Base-by-base conservation (phyloP, 164 flowering plant species). In the Nymphaea colorata region DNA sequence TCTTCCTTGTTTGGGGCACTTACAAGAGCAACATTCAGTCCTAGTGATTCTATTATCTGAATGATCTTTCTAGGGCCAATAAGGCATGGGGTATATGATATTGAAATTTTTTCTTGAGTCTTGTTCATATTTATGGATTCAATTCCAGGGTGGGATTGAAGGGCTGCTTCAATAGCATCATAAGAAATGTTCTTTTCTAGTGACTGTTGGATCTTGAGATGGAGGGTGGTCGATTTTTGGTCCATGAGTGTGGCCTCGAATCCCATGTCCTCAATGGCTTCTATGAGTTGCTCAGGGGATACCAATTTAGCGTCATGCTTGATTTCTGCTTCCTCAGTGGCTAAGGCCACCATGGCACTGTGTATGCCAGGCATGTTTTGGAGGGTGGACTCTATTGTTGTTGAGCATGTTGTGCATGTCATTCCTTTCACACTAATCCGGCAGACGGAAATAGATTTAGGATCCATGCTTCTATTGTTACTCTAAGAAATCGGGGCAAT, bases 11-110 rank as follows among this genome's bases (percentile, higher is more conserved):
- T 63, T 63, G 61, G 61, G 16, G 59, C 67, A 18, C 65, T 68
- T 4, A 60, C 42, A 18, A 65, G 44, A 12, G 59, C 42, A 14
- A 66, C 53, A 44, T 61, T 53, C 57, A 67, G 10, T 17, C 66
- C 69, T n/a, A 6, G 36, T 6, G 69, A 47, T 45, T 66, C 69
- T 6, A 66, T 18, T 10, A 18, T 44, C 7, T 67, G 57, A 53
- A 73, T 73, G 42, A 73, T 66, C 60, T 65, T 65, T 66, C 72
- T 65, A 51, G 76, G 76, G 18, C 72, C 72, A 5, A 67, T 69
- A 16, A 73, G 10, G 62, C 65, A 59, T 11, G 76, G 45, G 62
- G 42, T 25, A 43, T 73, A 73, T 51, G 63, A 69, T 61, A 73
- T 18, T 12, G 64, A 36, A 7, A 73, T 15, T 3, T 10, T 66